Percentiles rank a stretch among this genome's conserved stretches.
These are phyloP conservation scores for Candida krabiensis DNA, from an alignment of 805 yeast species.

Conservation along the genomic window DNA sequence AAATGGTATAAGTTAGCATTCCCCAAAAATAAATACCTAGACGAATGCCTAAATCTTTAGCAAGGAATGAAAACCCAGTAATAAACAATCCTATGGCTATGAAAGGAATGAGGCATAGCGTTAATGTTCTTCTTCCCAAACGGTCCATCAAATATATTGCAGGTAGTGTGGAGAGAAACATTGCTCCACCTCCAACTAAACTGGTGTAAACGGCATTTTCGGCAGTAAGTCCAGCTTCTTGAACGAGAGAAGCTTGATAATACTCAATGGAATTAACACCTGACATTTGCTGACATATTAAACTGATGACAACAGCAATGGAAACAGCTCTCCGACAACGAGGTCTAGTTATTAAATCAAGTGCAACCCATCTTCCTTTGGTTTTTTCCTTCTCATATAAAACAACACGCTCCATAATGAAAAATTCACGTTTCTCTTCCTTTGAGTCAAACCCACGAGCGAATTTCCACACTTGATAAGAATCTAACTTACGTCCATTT, in stretches of 20 bases:
- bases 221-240: conserved; percentile 48
- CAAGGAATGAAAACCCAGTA: conserved; percentile 56
- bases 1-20: conserved; percentile 45
- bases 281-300: conserved; percentile 59
- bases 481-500: conserved; percentile 40
- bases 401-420: conserved; percentile 37
- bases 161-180: conserved; percentile 57
- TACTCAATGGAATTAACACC: conserved; percentile 66
- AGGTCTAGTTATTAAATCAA: conserved; percentile 47
- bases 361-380: conserved; percentile 41
- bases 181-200: conserved; percentile 63
- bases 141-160: conserved; percentile 59
- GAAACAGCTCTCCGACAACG: conserved; percentile 51
- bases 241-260: conserved; percentile 57
- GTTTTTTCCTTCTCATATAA: conserved; percentile 18
- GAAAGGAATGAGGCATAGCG: conserved; percentile 46
- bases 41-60: conserved; percentile 39
- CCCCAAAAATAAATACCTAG: conserved; percentile 63
- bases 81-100: conserved; percentile 52
- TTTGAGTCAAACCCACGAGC: conserved; percentile 44
- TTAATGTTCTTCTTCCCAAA: conserved; percentile 62
- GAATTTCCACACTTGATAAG: conserved; percentile 54
- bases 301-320: conserved; percentile 53
- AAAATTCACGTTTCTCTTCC: conserved; percentile 43
- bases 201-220: conserved; percentile 62